These are phyloP conservation scores for Ceratocystis colombiana DNA, from an alignment of 2,329 filamentous ascomycete genomes.

Conservation along the genomic window DNA sequence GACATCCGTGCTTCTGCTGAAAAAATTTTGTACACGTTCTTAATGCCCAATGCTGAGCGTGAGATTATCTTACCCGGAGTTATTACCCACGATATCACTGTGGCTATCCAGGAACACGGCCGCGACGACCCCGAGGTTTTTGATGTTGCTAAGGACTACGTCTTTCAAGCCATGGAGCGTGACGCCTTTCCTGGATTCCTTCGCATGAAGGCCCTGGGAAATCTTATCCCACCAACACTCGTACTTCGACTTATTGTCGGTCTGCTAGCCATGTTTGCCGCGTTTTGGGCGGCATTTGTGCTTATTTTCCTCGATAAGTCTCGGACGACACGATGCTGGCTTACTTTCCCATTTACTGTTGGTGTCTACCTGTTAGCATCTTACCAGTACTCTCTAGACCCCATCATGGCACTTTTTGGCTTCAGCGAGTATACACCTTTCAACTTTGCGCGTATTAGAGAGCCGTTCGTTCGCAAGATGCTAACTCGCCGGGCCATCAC, in stretches of 20 bases:
- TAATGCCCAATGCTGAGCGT: slow-evolving; percentile 87
- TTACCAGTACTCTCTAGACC: slow-evolving; percentile 93
- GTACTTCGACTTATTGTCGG: slow-evolving; percentile 78
- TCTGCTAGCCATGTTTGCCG: slow-evolving; percentile 76
- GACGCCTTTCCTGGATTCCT: slow-evolving; percentile 98
- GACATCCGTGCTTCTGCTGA: slow-evolving; percentile 91
- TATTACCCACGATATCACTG: slow-evolving; percentile 76
- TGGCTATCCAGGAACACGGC: slow-evolving; percentile 78
- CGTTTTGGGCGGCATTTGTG: slow-evolving; percentile 87
- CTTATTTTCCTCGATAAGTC: slow-evolving; percentile 81
- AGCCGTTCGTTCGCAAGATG: slow-evolving; percentile 81
- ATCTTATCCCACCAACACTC: slow-evolving; percentile 83
- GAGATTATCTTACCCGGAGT: slow-evolving; percentile 87
- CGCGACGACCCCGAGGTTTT: slow-evolving; percentile 96
- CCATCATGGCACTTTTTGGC: slow-evolving; percentile 76
- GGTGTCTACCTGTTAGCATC: slow-evolving; percentile 81
- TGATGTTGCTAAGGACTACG: slow-evolving; percentile 95
- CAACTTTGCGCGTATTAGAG: slow-evolving; percentile 75
- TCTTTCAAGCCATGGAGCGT: slow-evolving; percentile 98
- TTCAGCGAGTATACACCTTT: slow-evolving; percentile 95
- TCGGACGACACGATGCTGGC: slow-evolving; percentile 69
- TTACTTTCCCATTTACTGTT: slow-evolving; percentile 81
- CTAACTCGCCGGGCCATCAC: slow-evolving; percentile 74
- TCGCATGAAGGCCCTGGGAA: slow-evolving; percentile 87
- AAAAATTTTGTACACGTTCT: slow-evolving; percentile 96